Evolutionary conservation across 768 basidiomycete species (phyloP).

Genomic region (Candolleomyces aberdarensis): DNA sequence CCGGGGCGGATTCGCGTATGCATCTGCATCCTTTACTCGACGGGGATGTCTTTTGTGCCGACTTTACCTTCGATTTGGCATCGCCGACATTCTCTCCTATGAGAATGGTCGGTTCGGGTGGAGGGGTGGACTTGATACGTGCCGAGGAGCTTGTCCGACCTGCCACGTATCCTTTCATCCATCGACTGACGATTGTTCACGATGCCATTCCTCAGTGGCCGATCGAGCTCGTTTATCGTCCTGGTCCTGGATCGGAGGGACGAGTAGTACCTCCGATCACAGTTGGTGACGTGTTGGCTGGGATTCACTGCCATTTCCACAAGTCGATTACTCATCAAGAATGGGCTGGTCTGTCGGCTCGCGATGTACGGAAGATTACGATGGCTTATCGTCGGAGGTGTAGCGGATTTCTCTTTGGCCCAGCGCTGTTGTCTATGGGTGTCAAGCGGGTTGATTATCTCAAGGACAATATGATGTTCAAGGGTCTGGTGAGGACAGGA

Average conservation of each 20-base stretch:
- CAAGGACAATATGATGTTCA: constrained; percentile 41
- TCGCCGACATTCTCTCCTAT: constrained; percentile 44
- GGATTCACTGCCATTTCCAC: constrained; percentile 46
- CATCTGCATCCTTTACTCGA: constrained; percentile 52
- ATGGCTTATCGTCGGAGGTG: constrained; percentile 39
- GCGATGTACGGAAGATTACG: constrained; percentile 28
- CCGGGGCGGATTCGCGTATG: no score
- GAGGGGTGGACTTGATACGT: constrained; percentile 36
- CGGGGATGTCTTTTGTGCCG: constrained; percentile 41
- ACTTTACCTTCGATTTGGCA: constrained; percentile 57
- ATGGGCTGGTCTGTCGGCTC: constrained; percentile 29
- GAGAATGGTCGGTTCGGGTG: constrained; percentile 30
- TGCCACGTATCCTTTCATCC: constrained; percentile 55
- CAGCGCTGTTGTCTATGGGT: constrained; percentile 43
- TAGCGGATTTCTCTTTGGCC: constrained; percentile 24
- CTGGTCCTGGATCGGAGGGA: constrained; percentile 15
- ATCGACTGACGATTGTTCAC: constrained; percentile 51
- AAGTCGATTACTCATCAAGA: constrained; percentile 38
- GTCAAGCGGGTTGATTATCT: constrained; percentile 63
- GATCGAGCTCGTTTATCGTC: constrained; percentile 45
- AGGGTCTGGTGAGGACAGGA: constrained; percentile 42
- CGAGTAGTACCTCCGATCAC: constrained; percentile 41
- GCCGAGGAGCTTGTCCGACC: constrained; percentile 45
- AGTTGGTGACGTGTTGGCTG: constrained; percentile 55
- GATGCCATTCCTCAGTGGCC: constrained; percentile 62